phyloP scores from a whole-genome alignment of 345 rosid genomes.

The Schrenkiella parvula region DNA sequence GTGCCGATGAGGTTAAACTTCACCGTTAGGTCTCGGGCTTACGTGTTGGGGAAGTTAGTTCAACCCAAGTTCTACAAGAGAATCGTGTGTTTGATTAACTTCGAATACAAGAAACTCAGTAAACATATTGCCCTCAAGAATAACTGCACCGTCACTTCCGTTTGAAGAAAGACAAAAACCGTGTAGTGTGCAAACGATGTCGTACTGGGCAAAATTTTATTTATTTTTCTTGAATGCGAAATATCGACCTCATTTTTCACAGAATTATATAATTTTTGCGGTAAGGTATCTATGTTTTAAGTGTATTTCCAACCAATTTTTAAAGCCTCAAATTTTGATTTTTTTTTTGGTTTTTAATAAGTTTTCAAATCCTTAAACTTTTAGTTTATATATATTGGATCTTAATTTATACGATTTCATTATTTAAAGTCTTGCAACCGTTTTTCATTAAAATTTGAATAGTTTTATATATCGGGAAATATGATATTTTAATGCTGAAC shows the following conservation, averaged over 20 bases:
- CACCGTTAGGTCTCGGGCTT: slow-evolving; percentile 66
- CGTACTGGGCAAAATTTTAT: not conserved
- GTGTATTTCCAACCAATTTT: no score
- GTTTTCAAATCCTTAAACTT: no score
- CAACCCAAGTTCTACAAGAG: slow-evolving; percentile 70
- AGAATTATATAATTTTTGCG: no score
- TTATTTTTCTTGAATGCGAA: not conserved
- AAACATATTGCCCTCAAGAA: slow-evolving; percentile 57
- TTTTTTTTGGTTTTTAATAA: no score
- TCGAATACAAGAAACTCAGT: slow-evolving; percentile 63
- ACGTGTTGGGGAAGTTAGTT: slow-evolving; percentile 84
- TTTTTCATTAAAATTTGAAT: no score
- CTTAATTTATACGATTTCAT: no score
- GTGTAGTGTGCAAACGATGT: not conserved
- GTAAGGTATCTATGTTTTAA: no score
- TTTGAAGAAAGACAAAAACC: not conserved
- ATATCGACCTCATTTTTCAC: not conserved
- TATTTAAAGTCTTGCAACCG: no score
- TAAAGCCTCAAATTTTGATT: no score
- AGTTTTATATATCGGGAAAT: no score
- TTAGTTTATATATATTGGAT: no score
- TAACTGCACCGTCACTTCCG: slow-evolving; percentile 49
- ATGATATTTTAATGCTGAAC: no score
- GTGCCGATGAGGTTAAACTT: slow-evolving; percentile 59
- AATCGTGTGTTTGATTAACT: slow-evolving; percentile 60